These are phyloP conservation scores for Astragalus membranaceus DNA, from an alignment of 306 rosid genomes.

Conservation along the genomic window DNA sequence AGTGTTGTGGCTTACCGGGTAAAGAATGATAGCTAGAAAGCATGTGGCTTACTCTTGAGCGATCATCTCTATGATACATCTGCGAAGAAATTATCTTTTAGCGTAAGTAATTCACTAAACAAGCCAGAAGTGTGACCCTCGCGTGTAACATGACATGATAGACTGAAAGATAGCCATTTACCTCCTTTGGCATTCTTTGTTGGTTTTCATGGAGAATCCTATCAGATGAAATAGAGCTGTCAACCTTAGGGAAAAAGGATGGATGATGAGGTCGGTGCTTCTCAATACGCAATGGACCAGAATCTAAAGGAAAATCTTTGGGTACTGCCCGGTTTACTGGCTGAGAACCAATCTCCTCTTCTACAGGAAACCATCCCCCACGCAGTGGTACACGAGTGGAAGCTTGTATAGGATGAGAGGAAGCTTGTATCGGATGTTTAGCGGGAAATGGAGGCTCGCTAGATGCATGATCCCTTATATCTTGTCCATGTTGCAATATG, in stretches of 20 bases:
- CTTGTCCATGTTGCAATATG: conserved; percentile 98
- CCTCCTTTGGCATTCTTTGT: conserved; percentile 78
- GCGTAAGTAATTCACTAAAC: background rate
- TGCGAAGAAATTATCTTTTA: conserved; percentile 33
- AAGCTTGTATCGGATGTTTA: conserved; percentile 54
- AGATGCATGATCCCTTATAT: conserved; percentile 62
- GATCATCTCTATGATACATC: conserved; percentile 87
- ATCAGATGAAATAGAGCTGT: conserved; percentile 59
- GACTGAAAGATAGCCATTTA: conserved; percentile 33
- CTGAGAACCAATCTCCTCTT: conserved; percentile 87
- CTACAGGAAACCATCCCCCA: conserved; percentile 76
- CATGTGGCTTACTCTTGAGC: conserved; percentile 56
- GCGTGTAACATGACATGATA: conserved; percentile 14
- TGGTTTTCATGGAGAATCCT: conserved; percentile 65
- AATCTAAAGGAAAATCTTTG: conserved; percentile 69
- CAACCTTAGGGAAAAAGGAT: conserved; percentile 68
- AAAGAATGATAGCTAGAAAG: conserved; percentile 53
- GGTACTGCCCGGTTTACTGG: conserved; percentile 45
- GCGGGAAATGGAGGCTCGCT: conserved; percentile 71
- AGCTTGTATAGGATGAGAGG: conserved; percentile 45
- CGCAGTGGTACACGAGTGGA: conserved; percentile 49
- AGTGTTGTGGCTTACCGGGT: conserved; percentile 52
- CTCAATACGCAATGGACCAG: conserved; percentile 63
- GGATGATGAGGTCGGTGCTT: conserved; percentile 69
- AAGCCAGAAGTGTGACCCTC: conserved; percentile 9